These are phyloP conservation scores for Oryza brachyantha DNA, from an alignment of 176 grass and related monocot genomes.

Conservation along the genomic window DNA sequence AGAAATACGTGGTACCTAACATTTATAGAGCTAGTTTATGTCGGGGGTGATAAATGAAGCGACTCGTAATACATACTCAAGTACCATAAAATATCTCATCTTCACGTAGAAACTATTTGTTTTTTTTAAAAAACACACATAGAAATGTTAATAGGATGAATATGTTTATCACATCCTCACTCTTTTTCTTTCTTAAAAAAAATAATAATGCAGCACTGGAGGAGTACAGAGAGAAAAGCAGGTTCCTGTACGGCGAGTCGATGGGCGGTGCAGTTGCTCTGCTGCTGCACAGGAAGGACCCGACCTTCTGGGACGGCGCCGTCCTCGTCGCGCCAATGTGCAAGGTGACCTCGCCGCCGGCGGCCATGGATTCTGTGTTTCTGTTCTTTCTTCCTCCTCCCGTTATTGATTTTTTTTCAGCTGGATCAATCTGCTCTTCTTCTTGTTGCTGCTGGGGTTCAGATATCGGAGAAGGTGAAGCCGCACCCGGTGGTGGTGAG, in stretches of 20 bases:
- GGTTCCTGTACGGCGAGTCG: conserved; percentile 90
- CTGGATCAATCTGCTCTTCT: too few relatives aligned
- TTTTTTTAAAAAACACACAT: too few relatives aligned
- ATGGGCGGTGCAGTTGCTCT: conserved; percentile 84
- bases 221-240: conserved; percentile 61
- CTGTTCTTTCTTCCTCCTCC: neutral
- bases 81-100: too few relatives aligned
- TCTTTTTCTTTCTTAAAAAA: neutral
- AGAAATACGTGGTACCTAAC: too few relatives aligned
- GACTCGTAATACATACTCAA: too few relatives aligned
- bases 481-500: conserved; percentile 68
- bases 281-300: conserved; percentile 72
- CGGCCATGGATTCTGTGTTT: neutral
- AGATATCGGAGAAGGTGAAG: conserved; percentile 93
- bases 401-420: neutral
- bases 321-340: conserved; percentile 87
- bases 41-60: too few relatives aligned
- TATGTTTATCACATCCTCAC: too few relatives aligned
- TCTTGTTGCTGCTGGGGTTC: too few relatives aligned
- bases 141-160: too few relatives aligned
- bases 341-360: conserved; percentile 46
- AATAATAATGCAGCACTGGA: conserved; percentile 38
- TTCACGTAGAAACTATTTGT: too few relatives aligned
- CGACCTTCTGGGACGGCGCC: conserved; percentile 79
- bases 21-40: too few relatives aligned